phyloP scores from a whole-genome alignment of 768 basidiomycete species.

The Mycena belliarum region DNA sequence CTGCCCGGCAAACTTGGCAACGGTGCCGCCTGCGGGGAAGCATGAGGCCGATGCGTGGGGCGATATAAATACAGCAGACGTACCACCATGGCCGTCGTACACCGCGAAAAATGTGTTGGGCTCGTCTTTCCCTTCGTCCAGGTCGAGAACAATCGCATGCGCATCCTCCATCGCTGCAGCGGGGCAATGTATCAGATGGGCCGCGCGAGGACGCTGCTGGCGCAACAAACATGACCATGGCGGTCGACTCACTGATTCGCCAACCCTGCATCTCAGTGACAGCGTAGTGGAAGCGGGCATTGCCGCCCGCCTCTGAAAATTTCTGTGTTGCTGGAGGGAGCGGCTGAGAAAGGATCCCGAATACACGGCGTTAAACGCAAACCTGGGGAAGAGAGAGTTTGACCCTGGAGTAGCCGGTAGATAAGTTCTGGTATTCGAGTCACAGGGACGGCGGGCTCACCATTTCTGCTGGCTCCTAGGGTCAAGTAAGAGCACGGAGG shows the following conservation, averaged over 20 bases:
- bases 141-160: slow-evolving; percentile 72
- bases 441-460: slow-evolving; percentile 9
- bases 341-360: slow-evolving; percentile 9
- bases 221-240: slow-evolving; percentile 10
- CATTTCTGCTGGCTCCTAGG: slow-evolving; percentile 13
- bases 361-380: slow-evolving; percentile 26
- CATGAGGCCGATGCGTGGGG: slow-evolving; percentile 14
- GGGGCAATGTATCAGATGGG: slow-evolving; percentile 22
- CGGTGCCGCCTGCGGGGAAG: slow-evolving; percentile 61
- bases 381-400: slow-evolving; percentile 85
- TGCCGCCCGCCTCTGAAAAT: slow-evolving; percentile 69
- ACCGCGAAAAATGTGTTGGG: slow-evolving; percentile 90
- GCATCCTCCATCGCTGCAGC: slow-evolving; percentile 94
- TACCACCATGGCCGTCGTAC: slow-evolving; percentile 98
- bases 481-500: slow-evolving; percentile 3
- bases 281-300: slow-evolving; percentile 71
- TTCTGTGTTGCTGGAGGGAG: slow-evolving; percentile 71
- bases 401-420: slow-evolving; percentile 55
- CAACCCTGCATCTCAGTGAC: slow-evolving; percentile 99
- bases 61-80: slow-evolving; percentile 25
- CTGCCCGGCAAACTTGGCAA: slow-evolving; percentile 85
- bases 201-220: slow-evolving; percentile 2
- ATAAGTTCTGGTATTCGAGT: slow-evolving; percentile 15
- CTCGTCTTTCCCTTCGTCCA: slow-evolving; percentile 52
- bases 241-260: slow-evolving; percentile 82